Evolutionary conservation across 1,139 yeast species (phyloP), one percentile per base, ranked within the genome.

Genomic region (Geotrichum carabidarum): DNA sequence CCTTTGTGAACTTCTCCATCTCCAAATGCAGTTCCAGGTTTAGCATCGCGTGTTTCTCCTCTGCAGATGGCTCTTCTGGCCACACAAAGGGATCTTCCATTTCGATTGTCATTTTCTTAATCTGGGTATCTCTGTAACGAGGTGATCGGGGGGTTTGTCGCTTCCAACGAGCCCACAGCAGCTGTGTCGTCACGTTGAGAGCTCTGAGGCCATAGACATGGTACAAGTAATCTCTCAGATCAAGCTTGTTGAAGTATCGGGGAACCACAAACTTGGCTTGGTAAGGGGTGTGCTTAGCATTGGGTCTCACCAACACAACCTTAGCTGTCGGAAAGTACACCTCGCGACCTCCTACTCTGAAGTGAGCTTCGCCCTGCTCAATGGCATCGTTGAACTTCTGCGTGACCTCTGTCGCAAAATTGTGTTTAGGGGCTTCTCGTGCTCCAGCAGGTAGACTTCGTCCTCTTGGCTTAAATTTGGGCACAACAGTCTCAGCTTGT

Each of bases 241-340:
- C 97, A 74, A 90, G 76, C 71, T 89, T 89, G 74, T 91, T 91
- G 77, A 90, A 89, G 58, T 87, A 81, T 67, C 88, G 82, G 27
- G 98, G 97, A 35, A 91, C 97, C 62, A 87, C 81, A 68, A 91
- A 91, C 71, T 89, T 90, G 50, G 97, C 97, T 71, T 90, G 97
- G 72, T 84, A 89, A 51, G 98, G 98, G 0, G 96, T 87, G 71
- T 88, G 95, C 68, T 88, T 88, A 22, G 98, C 96, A 66, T 86
- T 86, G 48, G 96, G 95, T 67, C 95, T 79, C 60, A 91, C 74
- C 44, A 91, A 75, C 53, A 86, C 80, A 43, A 91, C 76, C 60
- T 94, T 77, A 1, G 95, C 96, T 61, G 83, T 82, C 38, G 98
- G 97, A 70, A 91, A 85, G 68, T 81, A 89, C 14, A 86, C 74